A percentile compares a stretch with the other conserved stretches of the same genome.
phyloP scores from a whole-genome alignment of 139 green algal genomes.

The Auxenochlorella pyrenoidosa region DNA sequence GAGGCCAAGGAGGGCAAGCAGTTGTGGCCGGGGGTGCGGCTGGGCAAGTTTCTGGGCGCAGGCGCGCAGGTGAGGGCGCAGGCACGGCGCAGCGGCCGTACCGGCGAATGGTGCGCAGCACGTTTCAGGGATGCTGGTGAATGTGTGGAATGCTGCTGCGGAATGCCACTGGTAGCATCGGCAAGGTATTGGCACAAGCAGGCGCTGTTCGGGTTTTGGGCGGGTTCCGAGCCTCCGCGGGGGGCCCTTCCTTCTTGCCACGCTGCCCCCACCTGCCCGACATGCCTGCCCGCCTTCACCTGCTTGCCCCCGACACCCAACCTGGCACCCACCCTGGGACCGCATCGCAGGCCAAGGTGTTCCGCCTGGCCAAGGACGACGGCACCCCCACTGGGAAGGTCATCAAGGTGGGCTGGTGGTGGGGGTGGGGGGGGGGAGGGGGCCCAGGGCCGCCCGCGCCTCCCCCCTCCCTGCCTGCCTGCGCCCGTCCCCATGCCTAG shows the following conservation, averaged over 20 bases:
- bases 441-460: no score
- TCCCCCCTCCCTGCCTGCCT: no score
- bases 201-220: no score
- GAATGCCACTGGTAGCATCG: no score
- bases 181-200: no score
- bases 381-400: conserved; percentile 42
- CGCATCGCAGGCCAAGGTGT: conserved; percentile 32
- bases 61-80: conserved; percentile 14
- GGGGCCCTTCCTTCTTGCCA: not conserved
- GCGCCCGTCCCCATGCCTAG: no score
- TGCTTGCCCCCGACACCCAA: not conserved
- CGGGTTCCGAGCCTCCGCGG: no score
- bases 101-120: not conserved
- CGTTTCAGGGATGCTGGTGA: not conserved
- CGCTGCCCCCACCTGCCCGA: not conserved
- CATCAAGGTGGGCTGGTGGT: conserved; percentile 12
- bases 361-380: conserved; percentile 23
- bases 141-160: no score
- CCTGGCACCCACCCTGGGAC: not conserved
- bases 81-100: not conserved
- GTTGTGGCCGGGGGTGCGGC: conserved; percentile 6
- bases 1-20: not conserved
- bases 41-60: conserved; percentile 35
- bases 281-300: not conserved
- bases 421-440: no score